Base-by-base conservation (phyloP, 106 monocot genomes). In the Allium sativum region DNA sequence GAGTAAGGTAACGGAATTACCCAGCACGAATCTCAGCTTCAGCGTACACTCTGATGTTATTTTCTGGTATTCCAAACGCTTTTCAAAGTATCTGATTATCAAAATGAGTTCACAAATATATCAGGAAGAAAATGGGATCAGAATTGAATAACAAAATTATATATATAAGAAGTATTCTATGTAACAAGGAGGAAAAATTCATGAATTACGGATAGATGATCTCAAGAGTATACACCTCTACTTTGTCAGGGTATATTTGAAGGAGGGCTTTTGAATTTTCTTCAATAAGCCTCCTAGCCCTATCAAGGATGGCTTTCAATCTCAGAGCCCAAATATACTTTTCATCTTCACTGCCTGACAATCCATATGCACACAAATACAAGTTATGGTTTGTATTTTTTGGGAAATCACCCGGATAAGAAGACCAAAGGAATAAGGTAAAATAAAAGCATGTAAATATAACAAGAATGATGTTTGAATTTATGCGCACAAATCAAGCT, bases 11-110 rank as follows among this genome's bases (percentile, higher is more conserved):
- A 65, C 40, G 56, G 21, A 12, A 62, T 42, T 90, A 95, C 95
- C 87, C 71, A 40, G 95, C 81, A 73, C 95, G 95, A 66, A 95
- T 95, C 81, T 95, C 95, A 70, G 95, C 95, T 80, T 95, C 95
- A 61, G 90, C 69, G 59, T 87, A 95, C 51, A 87, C 90, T 70
- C 81, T 90, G 9, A 95, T 70, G 74, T 79, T 95, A 68, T 87
- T 86, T 48, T 81, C 81, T 60, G 86, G 81, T 65, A 95, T 80
- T 75, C 84, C 84, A 63, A 95, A 70, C 10, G 87, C 95, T 73
- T 80, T 70, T 19, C 95, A 90, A 12, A 95, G 72, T n/a, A 68
- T 79, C 94, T 95, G 69, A 52, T 3, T 31, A 6, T 12, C 48
- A 50, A 15, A 50, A 50, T 12, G 15, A 50, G 15, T 3, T 11